phyloP scores from a whole-genome alignment of 352 stramenopile species.

The Globisporangium cylindrosporum region DNA sequence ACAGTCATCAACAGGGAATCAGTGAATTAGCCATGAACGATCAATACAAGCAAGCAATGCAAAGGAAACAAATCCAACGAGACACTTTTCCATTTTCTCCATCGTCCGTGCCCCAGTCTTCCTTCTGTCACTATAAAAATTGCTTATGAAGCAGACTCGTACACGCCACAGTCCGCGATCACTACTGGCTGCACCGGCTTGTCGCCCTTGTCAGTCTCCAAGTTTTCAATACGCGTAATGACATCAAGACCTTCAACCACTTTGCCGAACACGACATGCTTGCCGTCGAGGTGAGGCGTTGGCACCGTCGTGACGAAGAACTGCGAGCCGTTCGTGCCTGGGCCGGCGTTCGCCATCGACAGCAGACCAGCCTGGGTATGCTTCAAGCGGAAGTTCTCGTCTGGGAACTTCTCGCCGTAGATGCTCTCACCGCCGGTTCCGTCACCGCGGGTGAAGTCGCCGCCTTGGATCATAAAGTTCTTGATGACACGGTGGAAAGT shows the following conservation, averaged over 20 bases:
- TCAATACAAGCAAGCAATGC: neutral
- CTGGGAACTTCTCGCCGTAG: constrained; percentile 93
- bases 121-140: neutral
- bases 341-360: constrained; percentile 96
- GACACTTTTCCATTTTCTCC: neutral
- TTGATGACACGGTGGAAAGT: constrained; percentile 98
- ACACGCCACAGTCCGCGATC: constrained; percentile 96
- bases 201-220: constrained; percentile 88
- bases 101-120: neutral
- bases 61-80: neutral
- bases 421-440: constrained; percentile 95
- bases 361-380: constrained; percentile 94
- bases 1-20: neutral
- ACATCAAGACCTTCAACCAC: constrained; percentile 91
- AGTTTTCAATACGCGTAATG: constrained; percentile 90
- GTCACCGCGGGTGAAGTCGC: constrained; percentile 95
- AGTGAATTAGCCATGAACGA: neutral
- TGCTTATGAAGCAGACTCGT: constrained; percentile 26
- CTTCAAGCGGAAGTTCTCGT: constrained; percentile 98
- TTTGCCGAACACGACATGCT: constrained; percentile 98
- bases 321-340: constrained; percentile 96
- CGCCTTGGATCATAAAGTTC: constrained; percentile 93
- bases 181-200: constrained; percentile 91
- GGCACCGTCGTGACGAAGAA: constrained; percentile 95
- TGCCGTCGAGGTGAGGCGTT: constrained; percentile 96